phyloP scores from a whole-genome alignment of 176 grass and related monocot genomes.

The sorghum (Sorghum bicolor) region DNA sequence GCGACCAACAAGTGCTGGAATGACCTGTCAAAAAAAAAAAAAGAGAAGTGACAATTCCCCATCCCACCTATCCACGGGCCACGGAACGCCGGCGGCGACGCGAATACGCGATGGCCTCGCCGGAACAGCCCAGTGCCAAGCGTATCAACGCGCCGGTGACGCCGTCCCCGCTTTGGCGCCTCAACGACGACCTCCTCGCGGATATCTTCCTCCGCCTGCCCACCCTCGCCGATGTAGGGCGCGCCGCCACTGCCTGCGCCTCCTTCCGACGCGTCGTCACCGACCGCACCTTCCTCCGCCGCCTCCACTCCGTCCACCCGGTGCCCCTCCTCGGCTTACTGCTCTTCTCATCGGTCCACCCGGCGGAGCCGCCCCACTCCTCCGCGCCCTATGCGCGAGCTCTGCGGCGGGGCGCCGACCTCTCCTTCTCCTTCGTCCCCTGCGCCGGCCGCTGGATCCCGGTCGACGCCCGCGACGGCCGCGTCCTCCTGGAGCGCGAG shows the following conservation, averaged over 20 bases:
- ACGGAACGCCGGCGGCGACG: background rate
- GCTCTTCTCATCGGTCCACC: background rate
- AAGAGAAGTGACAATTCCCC: background rate
- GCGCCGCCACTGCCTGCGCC: constrained; percentile 13
- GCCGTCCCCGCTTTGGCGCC: background rate
- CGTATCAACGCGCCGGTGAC: background rate
- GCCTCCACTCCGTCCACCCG: constrained; percentile 15
- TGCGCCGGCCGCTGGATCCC: background rate
- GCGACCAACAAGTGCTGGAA: background rate
- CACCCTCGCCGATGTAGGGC: constrained; percentile 14
- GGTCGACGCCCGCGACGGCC: constrained; percentile 25
- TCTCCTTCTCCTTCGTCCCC: constrained; percentile 35
- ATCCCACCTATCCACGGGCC: background rate
- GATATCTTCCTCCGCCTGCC: constrained; percentile 38
- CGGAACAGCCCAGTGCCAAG: background rate
- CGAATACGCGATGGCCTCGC: constrained; percentile 6
- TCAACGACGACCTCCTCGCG: constrained; percentile 26
- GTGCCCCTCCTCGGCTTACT: constrained; percentile 15
- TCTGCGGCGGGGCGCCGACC: constrained; percentile 17
- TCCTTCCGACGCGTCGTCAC: constrained; percentile 10
- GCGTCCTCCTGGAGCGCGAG: constrained; percentile 6
- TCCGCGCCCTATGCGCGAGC: constrained; percentile 16
- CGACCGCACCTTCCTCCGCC: constrained; percentile 15
- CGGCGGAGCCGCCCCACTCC: constrained; percentile 23
- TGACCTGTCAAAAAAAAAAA: too few species aligned